Evolutionary conservation across 164 flowering plant species (phyloP).

Genomic region (Nymphaea thermarum): DNA sequence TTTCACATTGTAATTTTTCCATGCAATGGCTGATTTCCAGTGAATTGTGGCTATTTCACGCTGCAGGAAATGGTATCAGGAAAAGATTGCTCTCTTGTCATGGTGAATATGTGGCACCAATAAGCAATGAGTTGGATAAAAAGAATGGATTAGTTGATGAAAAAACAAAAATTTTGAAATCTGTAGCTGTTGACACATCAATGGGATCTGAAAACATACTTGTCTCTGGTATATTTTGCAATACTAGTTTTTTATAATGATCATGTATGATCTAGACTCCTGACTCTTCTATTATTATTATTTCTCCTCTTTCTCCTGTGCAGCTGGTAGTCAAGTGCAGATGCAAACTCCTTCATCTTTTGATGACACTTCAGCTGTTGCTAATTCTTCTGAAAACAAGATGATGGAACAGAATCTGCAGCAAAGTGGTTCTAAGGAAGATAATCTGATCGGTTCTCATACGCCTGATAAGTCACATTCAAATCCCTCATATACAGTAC

Average conservation of each 20-base stretch:
- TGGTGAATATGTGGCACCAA: conserved; percentile 19
- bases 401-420: conserved; percentile 22
- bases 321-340: background rate
- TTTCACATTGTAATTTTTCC: background rate
- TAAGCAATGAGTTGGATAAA: conserved; percentile 17
- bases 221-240: conserved; percentile 23
- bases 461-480: conserved; percentile 4
- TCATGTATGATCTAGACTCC: background rate
- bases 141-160: conserved; percentile 31
- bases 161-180: conserved; percentile 19
- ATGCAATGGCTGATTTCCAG: background rate
- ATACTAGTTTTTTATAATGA: too few species aligned
- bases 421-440: conserved; percentile 30
- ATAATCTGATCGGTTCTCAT: conserved; percentile 14
- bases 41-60: background rate
- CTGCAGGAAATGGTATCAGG: background rate
- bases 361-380: conserved; percentile 16
- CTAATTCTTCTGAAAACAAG: background rate
- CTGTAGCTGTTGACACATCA: conserved; percentile 15
- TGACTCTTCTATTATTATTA: too few species aligned
- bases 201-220: conserved; percentile 24
- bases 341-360: conserved; percentile 9
- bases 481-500: background rate
- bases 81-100: conserved; percentile 4
- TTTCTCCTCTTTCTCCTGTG: background rate